Conservation (phyloP, 2,329 filamentous ascomycete species). For the Aspergillus sp. region DNA sequence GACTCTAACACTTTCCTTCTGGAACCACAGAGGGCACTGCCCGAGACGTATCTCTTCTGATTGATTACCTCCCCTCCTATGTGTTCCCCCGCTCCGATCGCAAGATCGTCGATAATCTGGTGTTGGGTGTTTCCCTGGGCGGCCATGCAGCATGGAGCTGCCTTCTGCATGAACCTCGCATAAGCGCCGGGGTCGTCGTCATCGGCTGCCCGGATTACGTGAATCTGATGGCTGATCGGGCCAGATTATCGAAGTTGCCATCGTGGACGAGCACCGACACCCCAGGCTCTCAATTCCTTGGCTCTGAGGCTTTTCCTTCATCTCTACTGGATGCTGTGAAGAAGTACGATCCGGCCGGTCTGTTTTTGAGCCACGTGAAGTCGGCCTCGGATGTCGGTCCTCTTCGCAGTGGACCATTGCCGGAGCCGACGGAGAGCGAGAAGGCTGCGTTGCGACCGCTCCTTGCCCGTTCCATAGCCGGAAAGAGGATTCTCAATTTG, state of each 20-base stretch:
- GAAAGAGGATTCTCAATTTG: slow-evolving; percentile 57
- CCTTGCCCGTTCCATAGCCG: slow-evolving; percentile 45
- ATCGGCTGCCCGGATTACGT: slow-evolving; percentile 91
- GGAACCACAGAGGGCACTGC: slow-evolving; percentile 61
- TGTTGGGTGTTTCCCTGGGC: slow-evolving; percentile 80
- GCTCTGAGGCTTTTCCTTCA: slow-evolving; percentile 74
- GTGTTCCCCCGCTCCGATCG: slow-evolving; percentile 60
- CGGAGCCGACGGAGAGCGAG: slow-evolving; percentile 46
- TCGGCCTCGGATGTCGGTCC: slow-evolving; percentile 23
- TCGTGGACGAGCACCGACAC: slow-evolving; percentile 60
- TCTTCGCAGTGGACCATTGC: slow-evolving; percentile 35
- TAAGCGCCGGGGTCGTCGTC: slow-evolving; percentile 75
- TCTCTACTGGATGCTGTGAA: slow-evolving; percentile 65
- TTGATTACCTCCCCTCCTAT: slow-evolving; percentile 77
- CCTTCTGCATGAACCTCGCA: slow-evolving; percentile 73
- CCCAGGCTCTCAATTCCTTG: slow-evolving; percentile 67
- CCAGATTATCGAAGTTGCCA: slow-evolving; percentile 66
- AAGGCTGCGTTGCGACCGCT: slow-evolving; percentile 46
- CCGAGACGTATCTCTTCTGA: slow-evolving; percentile 71
- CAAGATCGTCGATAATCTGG: slow-evolving; percentile 64
- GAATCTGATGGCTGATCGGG: slow-evolving; percentile 77
- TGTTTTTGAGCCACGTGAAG: slow-evolving; percentile 63
- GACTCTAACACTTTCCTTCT: neutral
- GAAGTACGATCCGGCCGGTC: slow-evolving; percentile 71
- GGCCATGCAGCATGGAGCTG: slow-evolving; percentile 87